Evolutionary conservation across 768 basidiomycete genomes (phyloP), one percentile per base, ranked within the genome.

Genomic region (Xerocomellus chrysenteron): DNA sequence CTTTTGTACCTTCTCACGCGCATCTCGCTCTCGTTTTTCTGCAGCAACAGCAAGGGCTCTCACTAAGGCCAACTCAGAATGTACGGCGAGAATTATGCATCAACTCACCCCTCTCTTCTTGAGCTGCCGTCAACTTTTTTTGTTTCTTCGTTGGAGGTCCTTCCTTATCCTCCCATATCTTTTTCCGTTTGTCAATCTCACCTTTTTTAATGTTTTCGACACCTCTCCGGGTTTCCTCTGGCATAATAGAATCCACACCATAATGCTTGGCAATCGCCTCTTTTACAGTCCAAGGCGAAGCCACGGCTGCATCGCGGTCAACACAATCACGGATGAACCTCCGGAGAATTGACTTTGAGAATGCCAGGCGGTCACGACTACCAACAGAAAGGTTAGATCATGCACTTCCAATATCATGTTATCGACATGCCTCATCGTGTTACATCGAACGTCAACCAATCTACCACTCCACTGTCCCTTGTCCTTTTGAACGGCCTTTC

Each of bases 251-350:
- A 58, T 88, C 84, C 32, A 99, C 87, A 12, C 90, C 90, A 73
- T 94, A 97, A 52, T 86, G 83, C 56, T 82, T 81, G 1, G 94
- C 95, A 54, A 98, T 89, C 7, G 79, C 74, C 2, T 83, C 83
- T 71, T 98, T 98, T 32, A 98, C 94, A 2, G 86, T 88, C 97
- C 97, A 99, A 7, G 97, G 96, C 1, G 93, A 92, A 9, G 93
- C 94, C 28, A 96, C 88, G 10, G 92, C 89, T 16, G 93, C 81
- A 62, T 96, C 94, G 35, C 97, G 86, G 65, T 92, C 89, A 3
- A 99, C 90, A 65, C 94, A 96, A 68, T 98, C 97, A 59, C 92
- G 87, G 55, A 99, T 91, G 74, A 96, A 98, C 16, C 94, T 88
- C 61, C 94, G 92, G 30, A 99, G 83, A 64, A 98, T 96, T 17